phyloP scores from a whole-genome alignment of 371 early-diverging fungal genomes.

The Mycotypha africana region DNA sequence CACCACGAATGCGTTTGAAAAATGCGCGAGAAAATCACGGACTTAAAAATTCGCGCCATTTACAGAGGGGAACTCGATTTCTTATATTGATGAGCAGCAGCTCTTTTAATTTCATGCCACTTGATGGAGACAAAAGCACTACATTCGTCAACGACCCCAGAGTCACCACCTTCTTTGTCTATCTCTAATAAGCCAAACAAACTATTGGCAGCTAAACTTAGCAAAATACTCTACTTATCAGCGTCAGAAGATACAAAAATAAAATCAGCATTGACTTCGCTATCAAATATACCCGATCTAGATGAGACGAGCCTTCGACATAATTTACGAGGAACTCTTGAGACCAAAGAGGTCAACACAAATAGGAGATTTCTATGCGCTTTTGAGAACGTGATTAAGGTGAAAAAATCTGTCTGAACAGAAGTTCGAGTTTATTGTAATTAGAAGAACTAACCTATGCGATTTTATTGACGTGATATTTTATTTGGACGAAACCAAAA shows the following conservation, averaged over 20 bases:
- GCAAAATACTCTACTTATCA: slow-evolving; percentile 50
- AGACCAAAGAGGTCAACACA: slow-evolving; percentile 56
- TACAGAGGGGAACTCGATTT: no score
- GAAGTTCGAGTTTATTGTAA: no score
- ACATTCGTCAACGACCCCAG: not conserved
- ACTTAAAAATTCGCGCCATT: no score
- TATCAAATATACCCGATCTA: slow-evolving; percentile 62
- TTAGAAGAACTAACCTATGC: not conserved
- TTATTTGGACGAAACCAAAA: slow-evolving; percentile 13
- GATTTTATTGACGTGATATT: not conserved
- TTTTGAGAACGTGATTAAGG: slow-evolving; percentile 57
- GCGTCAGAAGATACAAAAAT: slow-evolving; percentile 50
- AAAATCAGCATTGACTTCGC: slow-evolving; percentile 58
- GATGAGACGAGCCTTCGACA: slow-evolving; percentile 53
- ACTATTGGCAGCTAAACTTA: slow-evolving; percentile 48
- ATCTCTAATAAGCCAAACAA: slow-evolving; percentile 41
- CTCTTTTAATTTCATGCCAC: no score
- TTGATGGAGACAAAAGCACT: no score
- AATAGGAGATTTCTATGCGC: slow-evolving; percentile 59
- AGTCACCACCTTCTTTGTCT: slow-evolving; percentile 11
- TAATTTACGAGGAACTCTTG: slow-evolving; percentile 67
- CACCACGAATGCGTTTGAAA: no score
- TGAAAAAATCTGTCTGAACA: no score
- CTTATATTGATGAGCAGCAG: no score
- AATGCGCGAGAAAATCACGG: no score